Evolutionary conservation across 495 filamentous ascomycete genomes (phyloP).

Genomic region (Penicillium parvum): DNA sequence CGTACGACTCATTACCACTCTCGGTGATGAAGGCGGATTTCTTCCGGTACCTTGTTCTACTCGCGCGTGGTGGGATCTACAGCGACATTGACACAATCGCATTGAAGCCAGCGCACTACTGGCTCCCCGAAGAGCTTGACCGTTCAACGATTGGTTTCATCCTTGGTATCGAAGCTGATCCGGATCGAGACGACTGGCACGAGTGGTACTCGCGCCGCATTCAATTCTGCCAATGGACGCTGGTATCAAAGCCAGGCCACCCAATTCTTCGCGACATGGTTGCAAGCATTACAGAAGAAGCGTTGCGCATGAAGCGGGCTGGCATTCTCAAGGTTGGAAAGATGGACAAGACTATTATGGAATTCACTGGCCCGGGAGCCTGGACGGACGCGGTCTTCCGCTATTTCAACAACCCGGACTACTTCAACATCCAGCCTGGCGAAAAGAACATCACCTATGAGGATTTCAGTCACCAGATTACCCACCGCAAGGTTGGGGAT

Average conservation of each 20-base stretch:
- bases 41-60: constrained; percentile 92
- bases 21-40: constrained; percentile 95
- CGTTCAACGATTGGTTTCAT: constrained; percentile 75
- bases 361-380: constrained; percentile 90
- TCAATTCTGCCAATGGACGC: constrained; percentile 99
- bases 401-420: constrained; percentile 88
- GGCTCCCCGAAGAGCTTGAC: constrained; percentile 78
- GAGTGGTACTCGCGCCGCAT: constrained; percentile 95
- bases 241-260: constrained; percentile 91
- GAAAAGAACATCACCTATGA: constrained; percentile 72
- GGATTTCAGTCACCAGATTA: constrained; percentile 84
- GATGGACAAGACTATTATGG: constrained; percentile 78
- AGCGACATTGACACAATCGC: constrained; percentile 93
- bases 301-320: constrained; percentile 67
- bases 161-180: constrained; percentile 93
- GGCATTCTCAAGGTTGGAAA: constrained; percentile 60
- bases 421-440: constrained; percentile 74
- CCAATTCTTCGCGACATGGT: constrained; percentile 87
- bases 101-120: constrained; percentile 74
- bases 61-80: constrained; percentile 93
- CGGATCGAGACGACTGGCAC: constrained; percentile 86
- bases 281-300: constrained; percentile 75
- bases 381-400: constrained; percentile 93
- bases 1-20: constrained; percentile 78
- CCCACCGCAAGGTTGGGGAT: constrained; percentile 82